Percentiles rank a stretch among this genome's conserved stretches.
These are phyloP conservation scores for Middelhovenomyces tepae DNA, from an alignment of 805 yeast species.

Conservation along the genomic window DNA sequence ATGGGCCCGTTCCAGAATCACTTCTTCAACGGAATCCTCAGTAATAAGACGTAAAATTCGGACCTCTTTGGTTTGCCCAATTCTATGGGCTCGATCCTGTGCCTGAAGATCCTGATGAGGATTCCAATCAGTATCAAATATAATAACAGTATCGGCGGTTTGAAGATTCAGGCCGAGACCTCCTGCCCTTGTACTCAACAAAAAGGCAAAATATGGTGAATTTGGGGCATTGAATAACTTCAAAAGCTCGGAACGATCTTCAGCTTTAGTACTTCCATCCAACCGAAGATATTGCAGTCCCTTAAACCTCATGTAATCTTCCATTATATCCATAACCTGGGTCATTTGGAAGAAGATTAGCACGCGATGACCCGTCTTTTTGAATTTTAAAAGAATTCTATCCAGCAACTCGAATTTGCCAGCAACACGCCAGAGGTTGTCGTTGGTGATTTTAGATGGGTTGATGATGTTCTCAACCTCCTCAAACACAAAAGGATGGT, in stretches of 20 bases:
- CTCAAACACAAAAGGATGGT: constrained; percentile 94
- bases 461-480: constrained; percentile 80
- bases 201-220: constrained; percentile 81
- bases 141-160: constrained; percentile 95
- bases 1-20: constrained; percentile 84
- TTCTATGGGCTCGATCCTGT: constrained; percentile 97
- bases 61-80: constrained; percentile 96
- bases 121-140: constrained; percentile 97
- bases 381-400: constrained; percentile 77
- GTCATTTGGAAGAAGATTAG: constrained; percentile 97
- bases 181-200: constrained; percentile 94
- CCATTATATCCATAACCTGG: constrained; percentile 97
- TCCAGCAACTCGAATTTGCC: constrained; percentile 93
- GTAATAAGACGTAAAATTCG: constrained; percentile 86
- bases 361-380: constrained; percentile 80
- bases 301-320: constrained; percentile 70
- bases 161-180: constrained; percentile 93
- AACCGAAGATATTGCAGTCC: constrained; percentile 76
- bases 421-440: constrained; percentile 81
- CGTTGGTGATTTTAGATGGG: constrained; percentile 62
- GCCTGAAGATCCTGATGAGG: constrained; percentile 99
- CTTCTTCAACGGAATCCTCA: constrained; percentile 88
- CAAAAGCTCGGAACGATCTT: constrained; percentile 80
- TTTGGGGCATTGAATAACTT: constrained; percentile 72
- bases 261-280: constrained; percentile 94